These are phyloP conservation scores for Triangularia setosa DNA, from an alignment of 2,329 filamentous ascomycete species.

Conservation along the genomic window DNA sequence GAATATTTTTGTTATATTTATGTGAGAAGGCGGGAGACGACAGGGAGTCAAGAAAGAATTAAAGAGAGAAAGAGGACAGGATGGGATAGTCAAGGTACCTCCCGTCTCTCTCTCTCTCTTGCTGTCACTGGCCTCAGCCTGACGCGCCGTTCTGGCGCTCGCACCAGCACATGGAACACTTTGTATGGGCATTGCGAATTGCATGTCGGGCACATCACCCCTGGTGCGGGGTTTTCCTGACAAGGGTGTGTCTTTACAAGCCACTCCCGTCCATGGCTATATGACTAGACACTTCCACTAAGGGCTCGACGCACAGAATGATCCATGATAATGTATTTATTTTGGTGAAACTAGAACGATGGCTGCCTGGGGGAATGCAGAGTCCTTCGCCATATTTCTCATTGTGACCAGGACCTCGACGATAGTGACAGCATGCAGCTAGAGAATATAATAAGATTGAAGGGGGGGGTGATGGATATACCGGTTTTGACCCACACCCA, in stretches of 20 bases:
- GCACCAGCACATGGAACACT: neutral
- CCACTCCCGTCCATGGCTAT: neutral
- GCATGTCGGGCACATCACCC: conserved; percentile 2
- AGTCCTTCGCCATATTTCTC: neutral
- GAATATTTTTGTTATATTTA: neutral
- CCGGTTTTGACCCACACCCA: neutral
- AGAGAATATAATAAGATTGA: neutral
- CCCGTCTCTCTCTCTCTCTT: too few relatives aligned
- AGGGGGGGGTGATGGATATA: neutral
- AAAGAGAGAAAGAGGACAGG: neutral
- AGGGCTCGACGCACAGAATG: neutral
- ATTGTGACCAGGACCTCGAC: neutral
- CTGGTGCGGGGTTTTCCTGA: conserved; percentile 5
- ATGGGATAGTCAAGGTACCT: neutral
- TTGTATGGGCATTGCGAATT: conserved; percentile 6
- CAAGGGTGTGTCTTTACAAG: neutral
- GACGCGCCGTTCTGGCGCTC: neutral
- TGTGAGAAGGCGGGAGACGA: neutral
- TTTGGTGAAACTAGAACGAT: neutral
- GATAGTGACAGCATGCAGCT: neutral
- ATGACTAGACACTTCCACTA: too few relatives aligned
- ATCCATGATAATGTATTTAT: neutral
- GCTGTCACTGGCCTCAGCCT: neutral
- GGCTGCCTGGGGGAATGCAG: neutral
- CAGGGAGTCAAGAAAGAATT: neutral